These are phyloP conservation scores for Vigna reflexopilosa DNA, from an alignment of 306 rosid genomes.

Conservation along the genomic window DNA sequence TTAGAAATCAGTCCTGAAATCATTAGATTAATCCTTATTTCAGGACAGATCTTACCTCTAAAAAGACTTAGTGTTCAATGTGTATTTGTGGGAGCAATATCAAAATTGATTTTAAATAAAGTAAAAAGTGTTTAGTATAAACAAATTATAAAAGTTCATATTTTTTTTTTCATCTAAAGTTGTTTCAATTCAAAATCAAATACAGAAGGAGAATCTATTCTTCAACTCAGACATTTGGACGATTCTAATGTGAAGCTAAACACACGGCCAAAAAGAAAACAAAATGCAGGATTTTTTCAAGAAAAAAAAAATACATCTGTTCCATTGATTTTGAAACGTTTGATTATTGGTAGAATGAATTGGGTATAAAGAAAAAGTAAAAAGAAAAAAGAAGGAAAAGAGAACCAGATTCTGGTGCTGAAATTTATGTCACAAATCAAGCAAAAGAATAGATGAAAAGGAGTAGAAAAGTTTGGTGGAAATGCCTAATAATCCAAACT, in stretches of 20 bases:
- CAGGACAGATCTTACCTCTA: too few relatives aligned
- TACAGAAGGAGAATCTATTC: neutral
- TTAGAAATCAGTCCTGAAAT: too few relatives aligned
- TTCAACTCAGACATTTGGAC: neutral
- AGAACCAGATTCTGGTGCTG: constrained; percentile 59
- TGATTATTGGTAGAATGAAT: neutral
- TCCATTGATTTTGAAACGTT: constrained; percentile 4
- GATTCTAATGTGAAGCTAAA: neutral
- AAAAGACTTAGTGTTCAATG: too few relatives aligned
- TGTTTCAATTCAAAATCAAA: neutral
- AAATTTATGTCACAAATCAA: constrained; percentile 42
- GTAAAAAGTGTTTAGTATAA: neutral
- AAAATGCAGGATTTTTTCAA: neutral
- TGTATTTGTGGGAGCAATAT: too few relatives aligned
- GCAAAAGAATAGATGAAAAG: constrained; percentile 23
- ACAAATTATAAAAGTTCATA: neutral
- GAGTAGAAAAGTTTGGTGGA: constrained; percentile 25
- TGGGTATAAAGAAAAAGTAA: neutral
- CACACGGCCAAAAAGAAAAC: neutral
- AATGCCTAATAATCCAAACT: constrained; percentile 10
- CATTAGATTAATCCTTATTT: too few relatives aligned
- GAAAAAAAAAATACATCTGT: neutral
- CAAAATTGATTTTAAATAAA: neutral
- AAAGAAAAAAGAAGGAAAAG: neutral
- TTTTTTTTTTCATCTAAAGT: neutral